Conservation (phyloP, 345 rosid genomes). For the Salix suchowensis region DNA sequence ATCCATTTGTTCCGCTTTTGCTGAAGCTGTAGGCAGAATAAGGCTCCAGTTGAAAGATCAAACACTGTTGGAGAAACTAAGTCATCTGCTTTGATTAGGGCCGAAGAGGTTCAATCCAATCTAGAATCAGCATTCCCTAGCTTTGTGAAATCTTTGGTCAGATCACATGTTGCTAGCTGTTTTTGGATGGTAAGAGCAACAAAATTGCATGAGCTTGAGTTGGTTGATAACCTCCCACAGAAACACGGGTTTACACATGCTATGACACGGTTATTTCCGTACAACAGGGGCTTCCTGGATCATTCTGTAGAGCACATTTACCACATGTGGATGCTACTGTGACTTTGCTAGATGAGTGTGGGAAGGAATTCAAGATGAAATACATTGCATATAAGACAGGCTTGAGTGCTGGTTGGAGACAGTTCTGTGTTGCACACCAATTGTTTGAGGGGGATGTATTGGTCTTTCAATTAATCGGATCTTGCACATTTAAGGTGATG, state of each 20-base stretch:
- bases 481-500: constrained; percentile 62
- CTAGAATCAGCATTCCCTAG: constrained; percentile 51
- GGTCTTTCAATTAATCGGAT: constrained; percentile 64
- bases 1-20: constrained; percentile 1
- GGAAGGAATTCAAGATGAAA: constrained; percentile 37
- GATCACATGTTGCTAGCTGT: constrained; percentile 65
- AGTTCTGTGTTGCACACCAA: constrained; percentile 57
- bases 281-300: constrained; percentile 72
- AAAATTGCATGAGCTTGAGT: background rate
- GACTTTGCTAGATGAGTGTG: constrained; percentile 60
- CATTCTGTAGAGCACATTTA: constrained; percentile 58
- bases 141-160: constrained; percentile 55
- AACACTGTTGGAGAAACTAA: constrained; percentile 24
- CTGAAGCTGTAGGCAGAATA: constrained; percentile 37
- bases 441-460: constrained; percentile 78
- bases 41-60: constrained; percentile 15
- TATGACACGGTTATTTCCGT: background rate
- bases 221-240: background rate
- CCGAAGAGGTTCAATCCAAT: constrained; percentile 59
- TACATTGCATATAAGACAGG: constrained; percentile 67
- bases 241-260: background rate
- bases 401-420: constrained; percentile 94
- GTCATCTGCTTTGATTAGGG: constrained; percentile 49
- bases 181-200: constrained; percentile 56
- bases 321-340: constrained; percentile 44